These are phyloP conservation scores for Chaetomium sp. DNA, from an alignment of 2,329 filamentous ascomycete species.

Conservation along the genomic window DNA sequence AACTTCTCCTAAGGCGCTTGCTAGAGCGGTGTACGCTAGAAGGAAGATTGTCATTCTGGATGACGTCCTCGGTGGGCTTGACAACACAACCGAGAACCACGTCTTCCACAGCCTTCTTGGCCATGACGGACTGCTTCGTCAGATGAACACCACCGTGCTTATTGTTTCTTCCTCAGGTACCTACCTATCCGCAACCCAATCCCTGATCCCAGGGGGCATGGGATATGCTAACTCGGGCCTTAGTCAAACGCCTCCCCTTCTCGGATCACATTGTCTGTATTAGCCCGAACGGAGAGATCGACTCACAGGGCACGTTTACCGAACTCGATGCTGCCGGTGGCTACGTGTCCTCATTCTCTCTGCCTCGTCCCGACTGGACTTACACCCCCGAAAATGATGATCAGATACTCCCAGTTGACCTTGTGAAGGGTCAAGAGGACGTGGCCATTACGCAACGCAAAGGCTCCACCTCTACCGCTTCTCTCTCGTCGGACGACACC, in stretches of 20 bases:
- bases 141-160: conserved; percentile 45
- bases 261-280: conserved; percentile 48
- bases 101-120: conserved; percentile 49
- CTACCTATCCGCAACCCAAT: conserved; percentile 14
- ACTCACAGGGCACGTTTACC: conserved; percentile 41
- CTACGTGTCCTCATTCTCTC: conserved; percentile 33
- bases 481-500: conserved; percentile 25
- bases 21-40: conserved; percentile 50
- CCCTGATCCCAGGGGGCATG: neutral
- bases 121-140: conserved; percentile 45
- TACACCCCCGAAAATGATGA: conserved; percentile 21
- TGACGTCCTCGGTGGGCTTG: conserved; percentile 50
- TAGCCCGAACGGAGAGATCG: conserved; percentile 35
- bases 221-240: neutral
- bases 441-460: conserved; percentile 6
- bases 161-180: conserved; percentile 47
- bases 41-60: conserved; percentile 48
- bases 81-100: conserved; percentile 46
- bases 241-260: conserved; percentile 41
- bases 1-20: conserved; percentile 40
- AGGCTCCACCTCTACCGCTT: conserved; percentile 20
- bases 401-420: neutral
- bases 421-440: conserved; percentile 14
- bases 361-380: conserved; percentile 29
- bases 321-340: conserved; percentile 29